Conservation (phyloP, 129 eudicot genomes). For the Artemisia annua region DNA sequence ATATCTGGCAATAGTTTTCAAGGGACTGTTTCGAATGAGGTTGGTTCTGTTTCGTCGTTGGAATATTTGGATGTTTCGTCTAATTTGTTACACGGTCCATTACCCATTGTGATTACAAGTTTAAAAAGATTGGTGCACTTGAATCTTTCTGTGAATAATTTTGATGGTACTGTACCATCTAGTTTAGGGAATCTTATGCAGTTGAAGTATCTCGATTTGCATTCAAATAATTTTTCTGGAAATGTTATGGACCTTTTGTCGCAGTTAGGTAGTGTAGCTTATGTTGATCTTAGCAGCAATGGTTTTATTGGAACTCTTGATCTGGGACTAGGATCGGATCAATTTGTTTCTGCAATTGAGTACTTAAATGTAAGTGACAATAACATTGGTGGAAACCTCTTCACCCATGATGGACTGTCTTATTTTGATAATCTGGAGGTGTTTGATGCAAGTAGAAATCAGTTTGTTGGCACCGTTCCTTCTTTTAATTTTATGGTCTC, state of each 20-base stretch:
- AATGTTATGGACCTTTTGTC: constrained; percentile 53
- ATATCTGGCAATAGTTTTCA: constrained; percentile 51
- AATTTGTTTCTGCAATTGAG: constrained; percentile 56
- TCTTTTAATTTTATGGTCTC: constrained; percentile 77
- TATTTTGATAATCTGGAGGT: constrained; percentile 75
- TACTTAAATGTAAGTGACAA: constrained; percentile 74
- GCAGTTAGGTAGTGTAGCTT: constrained; percentile 49
- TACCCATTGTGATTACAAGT: constrained; percentile 41
- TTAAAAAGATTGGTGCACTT: constrained; percentile 42
- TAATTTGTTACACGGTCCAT: constrained; percentile 57
- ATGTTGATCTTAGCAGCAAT: constrained; percentile 73
- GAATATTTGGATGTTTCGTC: constrained; percentile 57
- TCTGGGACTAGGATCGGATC: constrained; percentile 51
- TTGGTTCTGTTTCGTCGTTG: constrained; percentile 40
- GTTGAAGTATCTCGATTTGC: constrained; percentile 67
- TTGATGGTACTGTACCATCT: constrained; percentile 53
- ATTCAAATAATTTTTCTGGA: constrained; percentile 57
- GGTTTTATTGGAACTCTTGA: constrained; percentile 59
- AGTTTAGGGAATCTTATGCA: constrained; percentile 41
- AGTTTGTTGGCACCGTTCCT: constrained; percentile 65
- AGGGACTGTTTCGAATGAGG: constrained; percentile 45
- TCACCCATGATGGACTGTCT: constrained; percentile 86
- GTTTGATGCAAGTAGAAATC: constrained; percentile 78
- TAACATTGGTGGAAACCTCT: constrained; percentile 59
- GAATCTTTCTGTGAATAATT: constrained; percentile 55